These are phyloP conservation scores for Biscutella laevigata DNA, from an alignment of 441 rosid genomes.

Conservation along the genomic window DNA sequence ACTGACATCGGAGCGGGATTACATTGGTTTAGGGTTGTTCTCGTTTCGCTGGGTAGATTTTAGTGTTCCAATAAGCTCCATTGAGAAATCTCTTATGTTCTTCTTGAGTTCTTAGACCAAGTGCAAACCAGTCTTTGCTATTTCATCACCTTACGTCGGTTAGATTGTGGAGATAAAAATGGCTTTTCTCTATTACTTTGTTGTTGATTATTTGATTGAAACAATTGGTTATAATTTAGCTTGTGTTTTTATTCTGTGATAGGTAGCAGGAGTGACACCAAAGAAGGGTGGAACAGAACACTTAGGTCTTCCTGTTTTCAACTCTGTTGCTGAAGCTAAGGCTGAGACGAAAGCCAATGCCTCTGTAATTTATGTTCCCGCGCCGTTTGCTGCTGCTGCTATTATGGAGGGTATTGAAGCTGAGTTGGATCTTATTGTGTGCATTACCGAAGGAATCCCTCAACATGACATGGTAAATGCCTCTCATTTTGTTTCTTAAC, in stretches of 20 bases:
- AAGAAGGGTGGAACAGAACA: conserved; percentile 99
- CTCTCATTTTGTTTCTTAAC: background rate
- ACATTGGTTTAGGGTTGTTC: background rate
- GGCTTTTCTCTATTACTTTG: background rate
- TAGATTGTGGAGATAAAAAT: background rate
- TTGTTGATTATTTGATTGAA: no score
- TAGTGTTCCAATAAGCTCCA: no score
- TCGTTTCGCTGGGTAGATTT: no score
- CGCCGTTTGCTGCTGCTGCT: conserved; percentile 93
- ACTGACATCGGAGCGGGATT: no score
- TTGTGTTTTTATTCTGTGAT: background rate
- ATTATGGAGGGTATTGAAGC: conserved; percentile 92
- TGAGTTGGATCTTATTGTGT: conserved; percentile 84
- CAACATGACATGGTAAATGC: conserved; percentile 84
- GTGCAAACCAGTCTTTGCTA: background rate
- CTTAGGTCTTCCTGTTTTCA: conserved; percentile 91
- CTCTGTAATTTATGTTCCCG: conserved; percentile 87
- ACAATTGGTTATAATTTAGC: no score
- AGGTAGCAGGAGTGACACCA: conserved; percentile 97
- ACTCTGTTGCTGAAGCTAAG: conserved; percentile 91
- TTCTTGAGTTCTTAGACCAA: background rate
- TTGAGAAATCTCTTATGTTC: no score
- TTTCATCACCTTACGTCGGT: background rate
- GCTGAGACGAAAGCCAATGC: conserved; percentile 92
- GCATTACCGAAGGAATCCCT: conserved; percentile 95